Conservation (phyloP, 257 asterid genomes). For the Nicotiana sylvestris region DNA sequence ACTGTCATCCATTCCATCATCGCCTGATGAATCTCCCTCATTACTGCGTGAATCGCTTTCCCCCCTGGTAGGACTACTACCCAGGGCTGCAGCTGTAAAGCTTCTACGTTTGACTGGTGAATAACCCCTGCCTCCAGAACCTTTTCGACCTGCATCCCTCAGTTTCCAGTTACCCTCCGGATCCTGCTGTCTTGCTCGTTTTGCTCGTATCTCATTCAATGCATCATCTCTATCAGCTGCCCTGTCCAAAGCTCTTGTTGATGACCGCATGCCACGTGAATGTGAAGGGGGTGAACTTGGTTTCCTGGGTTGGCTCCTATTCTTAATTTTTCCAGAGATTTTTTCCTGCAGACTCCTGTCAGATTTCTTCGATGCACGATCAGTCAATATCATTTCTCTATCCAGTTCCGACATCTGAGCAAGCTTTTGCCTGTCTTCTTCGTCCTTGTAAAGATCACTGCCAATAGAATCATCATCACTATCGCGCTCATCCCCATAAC, state of each 20-base stretch:
- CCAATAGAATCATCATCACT: constrained; percentile 95
- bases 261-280: constrained; percentile 75
- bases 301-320: constrained; percentile 43
- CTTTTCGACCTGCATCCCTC: constrained; percentile 65
- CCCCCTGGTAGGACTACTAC: constrained; percentile 74
- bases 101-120: constrained; percentile 86
- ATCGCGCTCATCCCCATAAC: constrained; percentile 45
- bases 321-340: constrained; percentile 37
- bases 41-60: constrained; percentile 76
- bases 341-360: constrained; percentile 77
- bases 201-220: constrained; percentile 48
- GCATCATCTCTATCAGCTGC: constrained; percentile 84
- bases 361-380: constrained; percentile 82
- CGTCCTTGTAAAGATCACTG: constrained; percentile 90
- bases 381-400: constrained; percentile 80
- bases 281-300: constrained; percentile 68
- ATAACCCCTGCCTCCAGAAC: constrained; percentile 57
- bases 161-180: constrained; percentile 33
- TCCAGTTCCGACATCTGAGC: constrained; percentile 83
- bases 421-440: constrained; percentile 82
- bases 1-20: constrained; percentile 84
- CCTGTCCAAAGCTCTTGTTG: constrained; percentile 58
- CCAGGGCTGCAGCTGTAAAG: constrained; percentile 50
- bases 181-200: constrained; percentile 55
- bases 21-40: constrained; percentile 74